Evolutionary conservation across 225 moss, liverwort and hornwort genomes (phyloP), one percentile per base, ranked within the genome.

Genomic region (Sphagnum contortum): DNA sequence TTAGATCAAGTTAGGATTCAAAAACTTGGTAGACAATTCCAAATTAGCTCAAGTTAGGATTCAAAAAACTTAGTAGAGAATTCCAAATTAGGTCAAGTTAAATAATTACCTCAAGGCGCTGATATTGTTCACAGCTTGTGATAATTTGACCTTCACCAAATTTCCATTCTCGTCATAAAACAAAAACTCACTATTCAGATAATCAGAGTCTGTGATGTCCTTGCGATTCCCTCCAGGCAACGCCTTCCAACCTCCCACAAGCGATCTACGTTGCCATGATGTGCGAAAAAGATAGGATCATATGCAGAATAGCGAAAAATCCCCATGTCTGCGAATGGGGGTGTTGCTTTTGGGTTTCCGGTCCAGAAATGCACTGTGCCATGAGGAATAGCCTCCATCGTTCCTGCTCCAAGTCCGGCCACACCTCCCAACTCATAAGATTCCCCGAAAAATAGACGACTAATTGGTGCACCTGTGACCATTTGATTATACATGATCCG

Each of bases 101-200:
- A 29, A 29, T 29, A 29, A 29, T 29, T 29, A 29, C 29, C 29
- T 29, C 1, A 29, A 29, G 29, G 29, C 1, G 29, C 29, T 29
- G 29, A 29, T 29, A 29, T 29, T 0, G 29, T 29, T 29, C 29
- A 87, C 6, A n/a, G 64, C 48, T 57, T 89, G 87, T 8, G 76
- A 73, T 4, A 82, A 4, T 5, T 81, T 91, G 48, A 79, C 88
- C 4, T 75, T 11, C 11, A 81, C 12, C 12, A 85, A 50, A 49
- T 85, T 68, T 8, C 63, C 85, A 53, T 83, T 78, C 62, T 85
- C 88, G 59, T 91, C 79, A 66, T 81, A 91, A 3, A 79, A 83
- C 0, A 75, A 64, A 63, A 79, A 81, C 8, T 68, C 66, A 3
- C 77, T 74, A 47, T 81, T 4, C 0, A 80, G 73, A 11, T 74